A percentile compares a stretch with the other conserved stretches of the same genome.
Evolutionary conservation across 2,329 filamentous ascomycete species (phyloP).

Genomic region (Penicillium vulpinum): DNA sequence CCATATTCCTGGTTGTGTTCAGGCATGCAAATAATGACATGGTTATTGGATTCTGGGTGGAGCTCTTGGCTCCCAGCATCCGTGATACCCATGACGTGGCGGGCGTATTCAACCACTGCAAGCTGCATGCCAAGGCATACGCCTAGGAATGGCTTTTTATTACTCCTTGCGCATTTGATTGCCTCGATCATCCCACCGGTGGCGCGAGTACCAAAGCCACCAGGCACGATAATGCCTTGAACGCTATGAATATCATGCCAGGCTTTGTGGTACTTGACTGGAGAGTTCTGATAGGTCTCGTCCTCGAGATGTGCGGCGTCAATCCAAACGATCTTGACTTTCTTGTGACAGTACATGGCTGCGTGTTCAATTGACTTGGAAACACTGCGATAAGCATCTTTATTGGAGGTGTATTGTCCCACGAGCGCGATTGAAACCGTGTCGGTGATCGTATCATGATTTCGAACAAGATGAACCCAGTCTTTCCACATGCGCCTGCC

Average conservation of each 20-base stretch:
- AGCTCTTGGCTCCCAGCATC: conserved; percentile 60
- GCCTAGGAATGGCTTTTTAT: conserved; percentile 79
- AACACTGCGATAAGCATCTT: conserved; percentile 83
- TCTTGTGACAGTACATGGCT: conserved; percentile 79
- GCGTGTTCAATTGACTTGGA: conserved; percentile 87
- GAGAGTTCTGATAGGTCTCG: conserved; percentile 59
- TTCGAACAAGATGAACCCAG: conserved; percentile 72
- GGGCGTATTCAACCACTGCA: conserved; percentile 84
- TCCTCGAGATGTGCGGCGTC: conserved; percentile 83
- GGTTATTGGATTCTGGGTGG: conserved; percentile 58
- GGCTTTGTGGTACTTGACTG: conserved; percentile 76
- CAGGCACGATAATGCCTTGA: conserved; percentile 56
- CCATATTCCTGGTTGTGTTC: conserved; percentile 75
- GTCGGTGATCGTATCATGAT: conserved; percentile 66
- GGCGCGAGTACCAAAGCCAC: conserved; percentile 77
- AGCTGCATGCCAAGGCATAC: conserved; percentile 93
- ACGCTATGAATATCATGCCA: conserved; percentile 79
- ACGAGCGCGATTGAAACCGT: conserved; percentile 80
- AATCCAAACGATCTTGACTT: conserved; percentile 79
- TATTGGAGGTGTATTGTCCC: conserved; percentile 83
- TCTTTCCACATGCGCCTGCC: conserved; percentile 72
- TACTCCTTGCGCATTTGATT: conserved; percentile 81
- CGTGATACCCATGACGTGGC: conserved; percentile 68
- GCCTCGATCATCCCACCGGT: conserved; percentile 88
- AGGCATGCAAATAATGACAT: conserved; percentile 87